phyloP scores from a whole-genome alignment of 2,329 filamentous ascomycete genomes.

The Rhynchosporium graminicola region DNA sequence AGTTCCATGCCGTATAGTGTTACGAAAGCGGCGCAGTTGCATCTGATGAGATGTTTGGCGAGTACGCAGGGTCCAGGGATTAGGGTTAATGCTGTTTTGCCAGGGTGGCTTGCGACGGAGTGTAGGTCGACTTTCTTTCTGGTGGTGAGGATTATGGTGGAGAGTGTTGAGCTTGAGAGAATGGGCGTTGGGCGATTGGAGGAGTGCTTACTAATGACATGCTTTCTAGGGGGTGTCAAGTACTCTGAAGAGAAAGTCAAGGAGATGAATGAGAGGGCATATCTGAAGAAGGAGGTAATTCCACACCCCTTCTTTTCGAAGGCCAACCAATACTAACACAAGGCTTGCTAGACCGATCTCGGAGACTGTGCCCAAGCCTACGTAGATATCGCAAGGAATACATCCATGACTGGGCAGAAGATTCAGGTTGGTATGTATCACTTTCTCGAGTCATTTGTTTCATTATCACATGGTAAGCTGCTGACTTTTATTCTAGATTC shows the following conservation, averaged over 20 bases:
- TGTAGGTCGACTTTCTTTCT: conserved; percentile 47
- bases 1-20: conserved; percentile 41
- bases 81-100: conserved; percentile 64
- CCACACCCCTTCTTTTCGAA: neutral
- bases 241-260: conserved; percentile 55
- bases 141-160: too few relatives aligned
- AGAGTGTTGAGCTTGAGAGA: too few relatives aligned
- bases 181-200: neutral
- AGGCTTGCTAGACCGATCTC: conserved; percentile 45
- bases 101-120: conserved; percentile 65
- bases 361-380: conserved; percentile 58
- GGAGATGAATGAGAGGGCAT: conserved; percentile 49
- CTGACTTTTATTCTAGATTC: conserved; percentile 22
- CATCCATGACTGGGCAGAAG: conserved; percentile 40
- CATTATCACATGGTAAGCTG: neutral
- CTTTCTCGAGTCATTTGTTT: neutral
- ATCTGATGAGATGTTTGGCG: conserved; percentile 66
- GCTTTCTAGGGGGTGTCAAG: conserved; percentile 46
- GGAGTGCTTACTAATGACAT: neutral
- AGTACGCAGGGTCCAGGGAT: conserved; percentile 62
- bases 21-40: conserved; percentile 52
- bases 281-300: conserved; percentile 55
- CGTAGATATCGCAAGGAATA: conserved; percentile 54
- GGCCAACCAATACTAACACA: neutral
- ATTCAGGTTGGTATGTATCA: conserved; percentile 38